phyloP scores from a whole-genome alignment of 371 early-diverging fungal genomes.

The Basidiobolus meristosporus region DNA sequence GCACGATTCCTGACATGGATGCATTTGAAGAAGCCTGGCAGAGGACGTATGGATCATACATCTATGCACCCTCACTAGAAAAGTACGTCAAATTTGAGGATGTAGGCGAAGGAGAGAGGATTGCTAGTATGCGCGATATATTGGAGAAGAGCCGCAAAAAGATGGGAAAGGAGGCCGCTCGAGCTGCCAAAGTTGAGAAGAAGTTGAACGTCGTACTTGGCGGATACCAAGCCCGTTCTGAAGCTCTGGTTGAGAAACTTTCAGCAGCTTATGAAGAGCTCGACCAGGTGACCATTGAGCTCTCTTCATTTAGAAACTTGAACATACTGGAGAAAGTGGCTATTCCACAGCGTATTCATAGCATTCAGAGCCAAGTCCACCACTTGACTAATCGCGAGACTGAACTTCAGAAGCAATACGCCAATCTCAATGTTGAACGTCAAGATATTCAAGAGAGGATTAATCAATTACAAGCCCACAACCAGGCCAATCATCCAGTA shows the following conservation, averaged over 20 bases:
- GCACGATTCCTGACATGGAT: slow-evolving; percentile 6
- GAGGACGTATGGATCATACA: slow-evolving; percentile 3
- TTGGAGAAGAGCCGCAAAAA: slow-evolving; percentile 31
- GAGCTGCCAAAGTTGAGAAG: slow-evolving; percentile 69
- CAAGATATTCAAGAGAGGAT: slow-evolving; percentile 12
- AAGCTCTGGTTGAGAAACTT: slow-evolving; percentile 32
- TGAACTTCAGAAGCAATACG: slow-evolving; percentile 53
- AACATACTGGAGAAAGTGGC: slow-evolving; percentile 30
- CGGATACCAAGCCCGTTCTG: slow-evolving; percentile 52
- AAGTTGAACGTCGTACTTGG: slow-evolving; percentile 59
- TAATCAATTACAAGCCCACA: slow-evolving; percentile 6
- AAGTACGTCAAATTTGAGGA: not conserved
- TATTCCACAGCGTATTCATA: slow-evolving; percentile 43
- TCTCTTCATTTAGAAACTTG: slow-evolving; percentile 33
- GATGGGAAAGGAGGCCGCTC: slow-evolving; percentile 58
- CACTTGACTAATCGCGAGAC: slow-evolving; percentile 34
- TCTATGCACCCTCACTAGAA: not conserved
- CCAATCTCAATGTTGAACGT: slow-evolving; percentile 26
- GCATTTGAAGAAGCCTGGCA: slow-evolving; percentile 12
- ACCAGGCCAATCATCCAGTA: no score
- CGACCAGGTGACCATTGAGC: slow-evolving; percentile 37
- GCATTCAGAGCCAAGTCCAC: slow-evolving; percentile 38
- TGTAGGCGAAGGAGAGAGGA: not conserved
- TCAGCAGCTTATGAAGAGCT: slow-evolving; percentile 32
- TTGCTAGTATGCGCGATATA: not conserved